Evolutionary conservation across 371 early-diverging fungal genomes (phyloP), one percentile per base, ranked within the genome.

Genomic region (Mucor sp.): DNA sequence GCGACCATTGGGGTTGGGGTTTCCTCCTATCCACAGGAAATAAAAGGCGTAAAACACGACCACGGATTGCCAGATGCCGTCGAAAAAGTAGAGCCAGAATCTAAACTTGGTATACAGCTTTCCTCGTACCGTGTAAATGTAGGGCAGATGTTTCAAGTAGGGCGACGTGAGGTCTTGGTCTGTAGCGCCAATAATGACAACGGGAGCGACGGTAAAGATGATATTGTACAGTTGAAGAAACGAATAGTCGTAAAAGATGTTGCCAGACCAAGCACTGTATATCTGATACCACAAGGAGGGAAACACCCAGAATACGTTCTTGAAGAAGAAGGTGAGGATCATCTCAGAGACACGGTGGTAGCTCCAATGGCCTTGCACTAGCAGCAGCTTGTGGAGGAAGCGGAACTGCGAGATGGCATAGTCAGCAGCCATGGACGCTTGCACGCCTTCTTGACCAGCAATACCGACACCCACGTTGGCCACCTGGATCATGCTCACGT

Each of bases 391-490:
- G 33, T 77, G 70, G 70, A 99, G 84, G 82, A 95, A 93, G 33
- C 94, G 80, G 87, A 99, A 97, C 79, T 96, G 93, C 21, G 90
- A 82, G 67, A 97, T 92, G 47, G 95, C 88, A 74, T 95, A 96
- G 70, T 98, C 97, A 11, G 93, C 86, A 1, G 96, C 93, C 91
- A 93, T 93, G 33, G 93, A 85, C 4, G 97, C 97, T 66, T 96
- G 96, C 39, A 86, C 83, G 39, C 83, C 98, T 81, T 97, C 98
- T 72, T 93, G 91, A 21, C 98, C 98, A 8, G 90, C 86, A 66
- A 97, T 97, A 50, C 95, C 98, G 21, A 97, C 90, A 28, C 98
- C 76, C 41, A 99, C 91, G 79, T 99, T 91, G 12, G 99, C 97
- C 5, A 93, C 95, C 79, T 95, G 90, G 79, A 94, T 93, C 96